Conservation (phyloP, 2,329 filamentous ascomycete genomes). For the Didymella segeticola region DNA sequence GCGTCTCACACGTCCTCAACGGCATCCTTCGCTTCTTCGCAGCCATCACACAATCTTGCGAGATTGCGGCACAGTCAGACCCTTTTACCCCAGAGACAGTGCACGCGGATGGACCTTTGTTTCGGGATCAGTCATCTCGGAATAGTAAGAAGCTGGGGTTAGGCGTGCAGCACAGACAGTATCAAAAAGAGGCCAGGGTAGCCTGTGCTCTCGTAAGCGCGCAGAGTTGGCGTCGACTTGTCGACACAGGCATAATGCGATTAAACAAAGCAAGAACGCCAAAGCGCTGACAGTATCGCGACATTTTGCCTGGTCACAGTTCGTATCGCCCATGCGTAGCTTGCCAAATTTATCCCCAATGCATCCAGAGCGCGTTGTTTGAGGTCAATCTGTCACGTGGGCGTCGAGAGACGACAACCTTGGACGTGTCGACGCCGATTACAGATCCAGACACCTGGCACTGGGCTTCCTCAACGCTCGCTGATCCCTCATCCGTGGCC, state of each 20-base stretch:
- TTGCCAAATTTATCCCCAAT: neutral
- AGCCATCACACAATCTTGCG: slow-evolving; percentile 4
- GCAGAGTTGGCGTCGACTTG: neutral
- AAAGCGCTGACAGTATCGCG: neutral
- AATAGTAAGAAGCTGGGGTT: slow-evolving; percentile 1
- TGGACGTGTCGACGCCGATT: neutral
- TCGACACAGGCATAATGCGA: too few relatives aligned
- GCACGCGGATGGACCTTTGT: slow-evolving; percentile 5
- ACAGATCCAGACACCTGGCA: slow-evolving; percentile 10
- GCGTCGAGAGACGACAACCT: neutral
- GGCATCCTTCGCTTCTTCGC: slow-evolving; percentile 5
- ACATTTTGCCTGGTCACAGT: neutral
- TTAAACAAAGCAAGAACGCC: too few relatives aligned
- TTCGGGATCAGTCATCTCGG: slow-evolving; percentile 9
- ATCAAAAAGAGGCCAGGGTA: neutral
- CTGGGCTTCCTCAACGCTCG: slow-evolving; percentile 1
- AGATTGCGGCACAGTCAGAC: slow-evolving; percentile 13
- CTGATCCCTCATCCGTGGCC: neutral
- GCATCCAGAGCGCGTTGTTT: neutral
- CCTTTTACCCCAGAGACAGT: slow-evolving; percentile 13
- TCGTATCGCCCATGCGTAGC: neutral
- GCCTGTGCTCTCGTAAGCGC: slow-evolving; percentile 10
- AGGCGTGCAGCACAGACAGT: neutral
- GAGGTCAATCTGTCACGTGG: neutral
- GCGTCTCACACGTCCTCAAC: slow-evolving; percentile 4